Evolutionary conservation across 148 eudicot species (phyloP).

Genomic region (Euryodendron excelsum): DNA sequence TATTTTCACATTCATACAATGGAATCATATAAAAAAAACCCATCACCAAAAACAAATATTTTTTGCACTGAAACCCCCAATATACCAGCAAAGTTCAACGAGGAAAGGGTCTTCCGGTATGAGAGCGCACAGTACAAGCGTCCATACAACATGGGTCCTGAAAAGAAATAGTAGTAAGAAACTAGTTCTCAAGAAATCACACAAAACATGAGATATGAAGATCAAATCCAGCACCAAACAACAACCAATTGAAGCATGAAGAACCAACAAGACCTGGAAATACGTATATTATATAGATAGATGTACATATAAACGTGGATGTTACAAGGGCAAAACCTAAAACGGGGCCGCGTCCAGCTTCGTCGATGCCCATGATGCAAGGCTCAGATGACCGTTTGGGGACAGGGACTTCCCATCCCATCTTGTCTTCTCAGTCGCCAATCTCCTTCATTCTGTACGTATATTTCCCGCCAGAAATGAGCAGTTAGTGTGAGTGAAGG

Average conservation of each 20-base stretch:
- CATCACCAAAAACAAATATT: too few species aligned
- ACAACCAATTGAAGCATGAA: not conserved
- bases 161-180: constrained; percentile 1
- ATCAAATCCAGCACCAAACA: not conserved
- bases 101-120: constrained; percentile 68
- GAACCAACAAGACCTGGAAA: not conserved
- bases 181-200: not conserved
- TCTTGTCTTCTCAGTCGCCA: not conserved
- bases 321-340: constrained; percentile 49
- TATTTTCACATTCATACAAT: too few species aligned
- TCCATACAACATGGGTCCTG: constrained; percentile 99
- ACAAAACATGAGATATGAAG: not conserved
- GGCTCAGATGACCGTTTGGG: constrained; percentile 78
- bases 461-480: too few species aligned
- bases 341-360: constrained; percentile 99
- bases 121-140: constrained; percentile 88
- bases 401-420: constrained; percentile 39
- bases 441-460: too few species aligned
- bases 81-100: constrained; percentile 90
- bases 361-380: constrained; percentile 97
- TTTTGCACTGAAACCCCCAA: too few species aligned
- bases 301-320: not conserved
- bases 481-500: too few species aligned
- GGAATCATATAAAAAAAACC: too few species aligned
- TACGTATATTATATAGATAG: not conserved